Evolutionary conservation across 164 flowering plant genomes (phyloP).

Genomic region (Buxus sempervirens): DNA sequence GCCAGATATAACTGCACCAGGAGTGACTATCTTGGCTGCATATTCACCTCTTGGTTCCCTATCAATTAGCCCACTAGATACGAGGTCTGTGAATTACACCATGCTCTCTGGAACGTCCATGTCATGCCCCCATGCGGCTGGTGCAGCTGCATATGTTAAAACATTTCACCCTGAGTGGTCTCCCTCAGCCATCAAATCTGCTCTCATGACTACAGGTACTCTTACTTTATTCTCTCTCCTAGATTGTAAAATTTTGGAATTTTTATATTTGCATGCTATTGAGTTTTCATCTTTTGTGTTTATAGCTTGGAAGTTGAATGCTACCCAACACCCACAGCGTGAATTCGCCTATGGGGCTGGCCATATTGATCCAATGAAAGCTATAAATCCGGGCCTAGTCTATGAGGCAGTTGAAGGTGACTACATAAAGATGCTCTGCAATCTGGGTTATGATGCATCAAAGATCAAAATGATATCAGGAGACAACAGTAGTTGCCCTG

Average conservation of each 20-base stretch:
- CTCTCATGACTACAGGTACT: conserved; percentile 53
- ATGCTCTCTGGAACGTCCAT: conserved; percentile 46
- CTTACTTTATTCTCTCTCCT: not conserved
- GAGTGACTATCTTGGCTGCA: conserved; percentile 55
- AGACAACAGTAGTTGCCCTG: not conserved
- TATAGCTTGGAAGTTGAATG: conserved; percentile 15
- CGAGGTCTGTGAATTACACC: conserved; percentile 28
- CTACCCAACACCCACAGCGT: not conserved
- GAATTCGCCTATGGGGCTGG: conserved; percentile 27
- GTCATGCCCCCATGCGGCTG: conserved; percentile 55
- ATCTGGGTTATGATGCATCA: conserved; percentile 4
- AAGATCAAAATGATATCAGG: conserved; percentile 14
- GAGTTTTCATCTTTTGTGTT: not conserved
- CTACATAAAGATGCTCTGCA: conserved; percentile 26
- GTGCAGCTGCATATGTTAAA: conserved; percentile 44
- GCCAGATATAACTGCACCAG: conserved; percentile 72
- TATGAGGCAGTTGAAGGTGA: conserved; percentile 24
- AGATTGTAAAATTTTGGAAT: not conserved
- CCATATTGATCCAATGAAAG: conserved; percentile 29
- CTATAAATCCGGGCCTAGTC: conserved; percentile 35
- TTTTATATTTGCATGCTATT: not conserved
- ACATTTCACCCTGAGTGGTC: conserved; percentile 52
- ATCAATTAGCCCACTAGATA: conserved; percentile 18
- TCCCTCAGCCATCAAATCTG: conserved; percentile 50
- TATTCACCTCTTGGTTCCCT: conserved; percentile 31